Evolutionary conservation across 1,139 yeast species (phyloP).

Genomic region (Geotrichum aggregatum): DNA sequence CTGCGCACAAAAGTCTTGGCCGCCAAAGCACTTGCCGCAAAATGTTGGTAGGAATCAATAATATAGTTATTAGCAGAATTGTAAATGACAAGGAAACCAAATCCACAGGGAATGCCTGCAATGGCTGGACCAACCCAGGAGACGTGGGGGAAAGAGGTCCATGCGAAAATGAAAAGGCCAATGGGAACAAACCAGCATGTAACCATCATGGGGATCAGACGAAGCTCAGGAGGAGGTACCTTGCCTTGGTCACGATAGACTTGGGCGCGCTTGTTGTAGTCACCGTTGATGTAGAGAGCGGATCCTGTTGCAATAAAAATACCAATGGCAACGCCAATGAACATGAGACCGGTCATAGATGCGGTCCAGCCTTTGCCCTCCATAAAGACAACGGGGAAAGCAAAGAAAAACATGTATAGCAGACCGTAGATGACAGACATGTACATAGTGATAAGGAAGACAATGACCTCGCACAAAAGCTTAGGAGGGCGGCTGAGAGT

Average conservation of each 20-base stretch:
- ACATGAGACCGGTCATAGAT: slow-evolving; percentile 70
- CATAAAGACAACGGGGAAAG: slow-evolving; percentile 58
- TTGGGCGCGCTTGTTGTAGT: slow-evolving; percentile 52
- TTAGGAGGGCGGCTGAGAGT: slow-evolving; percentile 13
- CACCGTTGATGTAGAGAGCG: slow-evolving; percentile 57
- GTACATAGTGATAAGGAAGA: slow-evolving; percentile 71
- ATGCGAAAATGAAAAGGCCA: slow-evolving; percentile 67
- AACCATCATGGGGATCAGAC: slow-evolving; percentile 41
- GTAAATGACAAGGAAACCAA: slow-evolving; percentile 11
- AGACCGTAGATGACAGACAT: slow-evolving; percentile 82
- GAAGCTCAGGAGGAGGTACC: slow-evolving; percentile 74
- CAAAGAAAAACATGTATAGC: slow-evolving; percentile 83
- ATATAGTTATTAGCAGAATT: slow-evolving; percentile 49
- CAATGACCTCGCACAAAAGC: slow-evolving; percentile 47
- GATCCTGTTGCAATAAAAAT: slow-evolving; percentile 47
- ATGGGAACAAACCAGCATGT: slow-evolving; percentile 53
- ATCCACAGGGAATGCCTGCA: slow-evolving; percentile 37
- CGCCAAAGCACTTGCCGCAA: slow-evolving; percentile 85
- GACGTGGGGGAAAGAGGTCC: slow-evolving; percentile 53
- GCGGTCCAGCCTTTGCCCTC: slow-evolving; percentile 63
- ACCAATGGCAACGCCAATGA: slow-evolving; percentile 64
- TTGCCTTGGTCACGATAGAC: slow-evolving; percentile 48
- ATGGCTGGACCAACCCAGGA: slow-evolving; percentile 79
- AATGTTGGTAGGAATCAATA: slow-evolving; percentile 61
- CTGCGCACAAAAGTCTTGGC: slow-evolving; percentile 63